Conservation (phyloP, 2,329 filamentous ascomycete genomes). For the Cladorrhinum sp. region DNA sequence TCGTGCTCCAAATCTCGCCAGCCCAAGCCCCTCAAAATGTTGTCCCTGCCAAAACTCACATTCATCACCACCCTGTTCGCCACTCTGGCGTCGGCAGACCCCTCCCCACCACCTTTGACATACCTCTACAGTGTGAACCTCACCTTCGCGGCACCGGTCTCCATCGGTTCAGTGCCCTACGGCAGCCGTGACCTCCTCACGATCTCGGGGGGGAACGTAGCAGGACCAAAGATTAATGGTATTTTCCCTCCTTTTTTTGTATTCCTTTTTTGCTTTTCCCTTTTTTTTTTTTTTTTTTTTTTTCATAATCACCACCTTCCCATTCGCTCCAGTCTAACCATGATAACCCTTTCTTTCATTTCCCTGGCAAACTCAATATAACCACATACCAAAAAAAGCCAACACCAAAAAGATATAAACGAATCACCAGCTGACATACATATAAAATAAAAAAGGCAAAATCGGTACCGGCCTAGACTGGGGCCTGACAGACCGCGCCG, state of each 20-base stretch:
- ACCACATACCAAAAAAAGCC: too few relatives aligned
- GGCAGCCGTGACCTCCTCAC: conserved; percentile 32
- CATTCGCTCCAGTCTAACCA: too few relatives aligned
- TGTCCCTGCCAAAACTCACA: conserved; percentile 1
- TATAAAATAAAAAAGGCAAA: conserved; percentile 14
- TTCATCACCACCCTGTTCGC: conserved; percentile 14
- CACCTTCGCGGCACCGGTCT: conserved; percentile 19
- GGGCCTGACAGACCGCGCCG: conserved; percentile 36
- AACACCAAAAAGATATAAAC: too few relatives aligned
- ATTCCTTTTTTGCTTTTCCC: background rate
- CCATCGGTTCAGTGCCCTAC: conserved; percentile 27
- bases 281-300: background rate
- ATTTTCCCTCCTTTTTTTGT: too few relatives aligned
- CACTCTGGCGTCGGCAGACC: conserved; percentile 11
- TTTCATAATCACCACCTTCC: too few relatives aligned
- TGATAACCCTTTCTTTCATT: too few relatives aligned
- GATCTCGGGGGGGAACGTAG: conserved; percentile 37
- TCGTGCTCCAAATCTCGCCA: too few relatives aligned
- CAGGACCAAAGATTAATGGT: conserved; percentile 35
- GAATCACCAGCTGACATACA: background rate
- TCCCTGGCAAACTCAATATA: too few relatives aligned
- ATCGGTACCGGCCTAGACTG: conserved; percentile 35
- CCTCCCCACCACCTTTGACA: conserved; percentile 23
- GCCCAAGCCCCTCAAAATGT: conserved; percentile 4
- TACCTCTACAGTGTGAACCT: conserved; percentile 33